Percentiles rank a stretch among this genome's conserved stretches.
Conservation (phyloP, 2,329 filamentous ascomycete genomes). For the Coniella lustricola region DNA sequence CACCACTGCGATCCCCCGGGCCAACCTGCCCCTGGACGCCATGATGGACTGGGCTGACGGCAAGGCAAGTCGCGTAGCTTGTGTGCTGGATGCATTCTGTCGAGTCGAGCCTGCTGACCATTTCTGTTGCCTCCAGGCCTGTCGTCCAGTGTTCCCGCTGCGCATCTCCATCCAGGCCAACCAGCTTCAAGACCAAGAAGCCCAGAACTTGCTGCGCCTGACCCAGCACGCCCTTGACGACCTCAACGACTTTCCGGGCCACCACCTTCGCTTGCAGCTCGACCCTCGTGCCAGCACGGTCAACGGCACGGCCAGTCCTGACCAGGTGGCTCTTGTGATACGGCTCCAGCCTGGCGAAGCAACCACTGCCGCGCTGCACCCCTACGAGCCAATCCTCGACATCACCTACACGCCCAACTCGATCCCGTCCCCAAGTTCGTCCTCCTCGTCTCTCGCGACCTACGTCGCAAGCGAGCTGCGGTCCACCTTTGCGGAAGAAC, state of each 20-base stretch:
- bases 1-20: constrained; percentile 88
- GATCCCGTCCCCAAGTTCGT: constrained; percentile 58
- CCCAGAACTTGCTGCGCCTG: constrained; percentile 65
- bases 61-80: constrained; percentile 59
- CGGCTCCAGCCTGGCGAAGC: constrained; percentile 59
- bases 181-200: constrained; percentile 57
- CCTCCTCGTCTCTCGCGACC: constrained; percentile 65
- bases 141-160: constrained; percentile 80
- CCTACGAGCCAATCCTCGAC: constrained; percentile 65
- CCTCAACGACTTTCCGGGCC: constrained; percentile 76
- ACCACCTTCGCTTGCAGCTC: constrained; percentile 70
- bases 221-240: constrained; percentile 83
- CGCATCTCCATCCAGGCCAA: constrained; percentile 71
- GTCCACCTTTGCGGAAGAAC: constrained; percentile 78
- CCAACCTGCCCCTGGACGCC: constrained; percentile 69
- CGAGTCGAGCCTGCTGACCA: neutral
- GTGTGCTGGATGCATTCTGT: too few species aligned
- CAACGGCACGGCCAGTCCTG: constrained; percentile 31
- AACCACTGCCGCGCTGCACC: constrained; percentile 57
- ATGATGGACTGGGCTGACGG: constrained; percentile 93
- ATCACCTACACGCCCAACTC: constrained; percentile 68
- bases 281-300: constrained; percentile 33
- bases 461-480: constrained; percentile 76
- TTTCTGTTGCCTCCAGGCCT: constrained; percentile 53
- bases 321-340: constrained; percentile 59